Evolutionary conservation across 495 filamentous ascomycete species (phyloP).

Genomic region (Podospora anserina): DNA sequence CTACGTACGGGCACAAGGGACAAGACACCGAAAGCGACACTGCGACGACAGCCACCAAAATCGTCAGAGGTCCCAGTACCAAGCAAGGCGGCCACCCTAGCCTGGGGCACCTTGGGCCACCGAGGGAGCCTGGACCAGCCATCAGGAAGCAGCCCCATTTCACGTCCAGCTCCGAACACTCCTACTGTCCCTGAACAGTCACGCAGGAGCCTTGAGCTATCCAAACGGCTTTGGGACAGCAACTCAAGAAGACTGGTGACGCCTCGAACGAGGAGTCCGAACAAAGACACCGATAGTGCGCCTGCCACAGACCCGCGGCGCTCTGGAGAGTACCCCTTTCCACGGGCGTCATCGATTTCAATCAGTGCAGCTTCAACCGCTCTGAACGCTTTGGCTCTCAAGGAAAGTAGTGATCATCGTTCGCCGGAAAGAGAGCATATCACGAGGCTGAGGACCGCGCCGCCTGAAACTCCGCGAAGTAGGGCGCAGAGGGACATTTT

Average conservation of each 20-base stretch:
- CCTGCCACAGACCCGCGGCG: slow-evolving; percentile 23
- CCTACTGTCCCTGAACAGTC: slow-evolving; percentile 23
- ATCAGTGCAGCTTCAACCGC: slow-evolving; percentile 50
- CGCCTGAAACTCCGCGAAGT: slow-evolving; percentile 17
- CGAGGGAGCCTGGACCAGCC: slow-evolving; percentile 17
- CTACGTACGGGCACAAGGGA: slow-evolving; percentile 59
- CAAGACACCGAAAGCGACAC: slow-evolving; percentile 57
- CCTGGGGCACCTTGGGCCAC: slow-evolving; percentile 61
- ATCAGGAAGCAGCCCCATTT: slow-evolving; percentile 9
- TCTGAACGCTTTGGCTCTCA: slow-evolving; percentile 34
- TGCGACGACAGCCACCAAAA: slow-evolving; percentile 33
- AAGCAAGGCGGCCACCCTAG: slow-evolving; percentile 82
- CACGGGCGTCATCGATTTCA: slow-evolving; percentile 37
- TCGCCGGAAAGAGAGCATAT: slow-evolving; percentile 18
- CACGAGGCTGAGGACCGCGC: slow-evolving; percentile 17
- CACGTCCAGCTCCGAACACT: slow-evolving; percentile 21
- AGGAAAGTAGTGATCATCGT: slow-evolving; percentile 22
- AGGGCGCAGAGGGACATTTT: slow-evolving; percentile 14
- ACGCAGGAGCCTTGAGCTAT: slow-evolving; percentile 29
- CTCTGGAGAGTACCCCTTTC: slow-evolving; percentile 24
- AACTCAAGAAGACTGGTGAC: slow-evolving; percentile 43
- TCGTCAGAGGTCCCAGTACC: slow-evolving; percentile 51
- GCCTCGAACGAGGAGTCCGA: slow-evolving; percentile 25
- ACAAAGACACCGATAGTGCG: slow-evolving; percentile 22
- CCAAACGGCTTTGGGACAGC: slow-evolving; percentile 42